Conservation (phyloP, 73 alveolate species). For the Tetrahymena thermophila region DNA sequence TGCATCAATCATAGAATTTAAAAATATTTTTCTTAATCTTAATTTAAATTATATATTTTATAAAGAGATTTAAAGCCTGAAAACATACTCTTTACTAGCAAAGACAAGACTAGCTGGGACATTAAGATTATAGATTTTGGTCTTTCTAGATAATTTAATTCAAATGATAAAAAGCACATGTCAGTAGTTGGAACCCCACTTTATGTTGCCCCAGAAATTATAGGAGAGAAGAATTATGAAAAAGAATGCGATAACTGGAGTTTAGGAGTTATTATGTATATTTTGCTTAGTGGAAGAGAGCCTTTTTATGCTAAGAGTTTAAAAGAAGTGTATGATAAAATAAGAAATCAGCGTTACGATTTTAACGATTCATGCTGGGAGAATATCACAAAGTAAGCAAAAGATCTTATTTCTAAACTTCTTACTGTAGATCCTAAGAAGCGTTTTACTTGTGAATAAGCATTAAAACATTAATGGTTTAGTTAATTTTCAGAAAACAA, state of each 20-base stretch:
- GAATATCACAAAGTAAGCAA: neutral
- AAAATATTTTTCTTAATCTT: too few species aligned
- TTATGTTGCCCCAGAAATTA: slow-evolving; percentile 55
- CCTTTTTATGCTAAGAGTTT: slow-evolving; percentile 54
- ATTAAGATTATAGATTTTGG: slow-evolving; percentile 94
- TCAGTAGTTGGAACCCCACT: slow-evolving; percentile 53
- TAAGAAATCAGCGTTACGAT: slow-evolving; percentile 11
- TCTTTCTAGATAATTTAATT: slow-evolving; percentile 49
- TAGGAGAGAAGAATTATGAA: slow-evolving; percentile 59
- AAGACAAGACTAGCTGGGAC: slow-evolving; percentile 53
- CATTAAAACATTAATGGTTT: slow-evolving; percentile 87
- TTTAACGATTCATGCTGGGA: neutral
- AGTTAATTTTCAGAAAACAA: slow-evolving; percentile 4
- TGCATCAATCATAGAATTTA: too few species aligned
- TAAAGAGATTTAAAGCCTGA: slow-evolving; percentile 90
- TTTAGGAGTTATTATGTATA: slow-evolving; percentile 63
- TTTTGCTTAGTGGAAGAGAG: slow-evolving; percentile 47
- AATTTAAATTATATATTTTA: too few species aligned
- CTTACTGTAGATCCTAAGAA: slow-evolving; percentile 68
- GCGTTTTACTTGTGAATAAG: slow-evolving; percentile 84
- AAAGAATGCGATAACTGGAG: slow-evolving; percentile 69
- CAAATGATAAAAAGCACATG: slow-evolving; percentile 44
- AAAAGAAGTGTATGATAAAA: slow-evolving; percentile 44
- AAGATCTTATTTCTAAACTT: neutral
- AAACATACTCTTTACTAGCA: slow-evolving; percentile 68